phyloP scores from a whole-genome alignment of 208 protist species.

The Leptomonas pyrrhocoris region DNA sequence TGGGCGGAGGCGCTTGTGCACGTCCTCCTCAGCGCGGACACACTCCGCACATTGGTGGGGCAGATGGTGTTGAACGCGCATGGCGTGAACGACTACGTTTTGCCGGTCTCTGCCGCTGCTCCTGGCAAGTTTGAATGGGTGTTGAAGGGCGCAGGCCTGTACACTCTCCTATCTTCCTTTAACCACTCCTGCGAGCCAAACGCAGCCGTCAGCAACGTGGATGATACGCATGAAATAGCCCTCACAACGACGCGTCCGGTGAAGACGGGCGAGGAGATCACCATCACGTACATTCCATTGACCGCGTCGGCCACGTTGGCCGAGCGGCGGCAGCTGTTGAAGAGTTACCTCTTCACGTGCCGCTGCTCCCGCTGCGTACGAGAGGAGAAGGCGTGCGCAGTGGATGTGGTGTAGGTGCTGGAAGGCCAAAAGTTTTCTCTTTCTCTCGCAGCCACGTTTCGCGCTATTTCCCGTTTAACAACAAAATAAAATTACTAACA shows the following conservation, averaged over 20 bases:
- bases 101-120: neutral
- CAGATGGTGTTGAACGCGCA: constrained; percentile 79
- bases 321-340: constrained; percentile 48
- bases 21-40: constrained; percentile 53
- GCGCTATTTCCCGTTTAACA: too few relatives aligned
- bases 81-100: constrained; percentile 61
- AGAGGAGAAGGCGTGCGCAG: constrained; percentile 17
- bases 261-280: constrained; percentile 56
- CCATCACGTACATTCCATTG: constrained; percentile 84
- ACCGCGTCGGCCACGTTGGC: constrained; percentile 6
- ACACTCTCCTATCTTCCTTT: constrained; percentile 69
- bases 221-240: constrained; percentile 69
- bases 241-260: constrained; percentile 55
- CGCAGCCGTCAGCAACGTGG: constrained; percentile 37
- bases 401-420: neutral
- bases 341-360: constrained; percentile 82
- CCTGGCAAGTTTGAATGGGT: constrained; percentile 40
- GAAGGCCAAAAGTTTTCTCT: neutral
- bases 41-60: constrained; percentile 67
- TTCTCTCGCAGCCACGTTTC: too few relatives aligned
- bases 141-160: constrained; percentile 78
- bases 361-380: constrained; percentile 52
- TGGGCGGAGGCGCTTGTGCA: constrained; percentile 62
- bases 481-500: too few relatives aligned
- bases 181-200: constrained; percentile 87